Evolutionary conservation across 768 basidiomycete genomes (phyloP), one percentile per base, ranked within the genome.

Genomic region (Candolleomyces aberdarensis): DNA sequence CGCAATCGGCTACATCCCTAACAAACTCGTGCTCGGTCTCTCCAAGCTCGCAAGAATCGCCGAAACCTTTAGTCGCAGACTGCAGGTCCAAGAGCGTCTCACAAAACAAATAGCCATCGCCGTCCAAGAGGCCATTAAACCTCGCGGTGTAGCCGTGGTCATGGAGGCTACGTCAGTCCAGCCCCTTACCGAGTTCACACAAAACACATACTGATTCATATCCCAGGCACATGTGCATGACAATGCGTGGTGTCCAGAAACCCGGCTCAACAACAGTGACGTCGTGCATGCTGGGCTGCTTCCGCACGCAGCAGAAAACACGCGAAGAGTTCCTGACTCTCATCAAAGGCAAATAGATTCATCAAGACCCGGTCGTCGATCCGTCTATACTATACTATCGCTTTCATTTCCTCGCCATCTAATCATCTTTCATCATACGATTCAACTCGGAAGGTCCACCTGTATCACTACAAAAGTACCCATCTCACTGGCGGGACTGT

Each of bases 191-290:
- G 19, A 36, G 39, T 29, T 22, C 19, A 17, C 53, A 15, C 14
- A 39, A 20, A 32, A 40, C 46, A 32, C 54, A 15, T 48, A 54
- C 47, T 50, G 20, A 40, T 58, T 52, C 52, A 58, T 29, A 19
- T 46, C 41, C 47, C 69, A 96, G 94, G 22, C 96, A 98, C 75
- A 83, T 98, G 74, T 98, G 96, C 71, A 99, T 99, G 97, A 95
- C 96, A 3, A 98, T 98, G 96, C 90, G 97, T 63, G 97, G 97
- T 57, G 97, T 99, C 9, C 97, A 99, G 76, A 99, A 99, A 76
- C 96, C 96, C 2, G 97, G 97, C 26, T 83, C 96, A 7, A 85
- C 91, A 22, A 99, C 97, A 0, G 90, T 95, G 49, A 99, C 97
- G 6, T 95, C 92, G 5, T 96, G 95, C 67, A 99, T 99, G 97